These are phyloP conservation scores for Aspergillus cavernicola DNA, from an alignment of 495 filamentous ascomycete species.

Conservation along the genomic window DNA sequence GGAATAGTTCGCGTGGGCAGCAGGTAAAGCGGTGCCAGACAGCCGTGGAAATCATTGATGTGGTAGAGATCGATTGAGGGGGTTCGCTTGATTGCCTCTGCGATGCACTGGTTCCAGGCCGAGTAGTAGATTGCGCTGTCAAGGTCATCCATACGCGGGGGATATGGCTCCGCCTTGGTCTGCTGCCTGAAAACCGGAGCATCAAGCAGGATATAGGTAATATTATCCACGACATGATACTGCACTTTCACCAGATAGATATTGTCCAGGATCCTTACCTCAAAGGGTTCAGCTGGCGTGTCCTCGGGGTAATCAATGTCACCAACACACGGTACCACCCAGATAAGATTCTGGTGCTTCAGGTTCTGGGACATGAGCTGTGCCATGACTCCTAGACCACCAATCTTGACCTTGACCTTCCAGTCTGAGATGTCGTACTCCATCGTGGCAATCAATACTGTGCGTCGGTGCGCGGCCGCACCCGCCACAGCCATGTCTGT, in stretches of 20 bases:
- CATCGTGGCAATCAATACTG: conserved; percentile 65
- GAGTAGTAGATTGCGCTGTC: conserved; percentile 68
- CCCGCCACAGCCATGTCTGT: conserved; percentile 39
- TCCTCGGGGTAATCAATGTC: conserved; percentile 63
- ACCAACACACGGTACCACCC: conserved; percentile 68
- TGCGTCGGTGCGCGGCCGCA: conserved; percentile 41
- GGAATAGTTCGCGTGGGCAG: conserved; percentile 52
- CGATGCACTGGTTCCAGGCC: conserved; percentile 69
- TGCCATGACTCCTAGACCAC: conserved; percentile 65
- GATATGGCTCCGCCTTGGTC: conserved; percentile 62
- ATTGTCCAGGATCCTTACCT: conserved; percentile 59
- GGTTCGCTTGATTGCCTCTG: conserved; percentile 52
- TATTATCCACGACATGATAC: conserved; percentile 60
- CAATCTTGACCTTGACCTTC: conserved; percentile 68
- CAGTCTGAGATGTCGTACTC: conserved; percentile 72
- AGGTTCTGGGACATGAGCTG: conserved; percentile 68
- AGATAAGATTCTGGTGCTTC: conserved; percentile 62
- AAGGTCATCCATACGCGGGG: conserved; percentile 68
- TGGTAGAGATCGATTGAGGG: conserved; percentile 66
- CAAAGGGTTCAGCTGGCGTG: conserved; percentile 55
- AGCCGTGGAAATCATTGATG: conserved; percentile 77
- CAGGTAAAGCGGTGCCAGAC: conserved; percentile 64
- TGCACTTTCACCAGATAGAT: conserved; percentile 60
- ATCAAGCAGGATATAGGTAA: conserved; percentile 68
- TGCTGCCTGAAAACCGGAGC: conserved; percentile 67